Evolutionary conservation across 768 basidiomycete genomes (phyloP).

Genomic region (Termitomyces bulborhizus): DNA sequence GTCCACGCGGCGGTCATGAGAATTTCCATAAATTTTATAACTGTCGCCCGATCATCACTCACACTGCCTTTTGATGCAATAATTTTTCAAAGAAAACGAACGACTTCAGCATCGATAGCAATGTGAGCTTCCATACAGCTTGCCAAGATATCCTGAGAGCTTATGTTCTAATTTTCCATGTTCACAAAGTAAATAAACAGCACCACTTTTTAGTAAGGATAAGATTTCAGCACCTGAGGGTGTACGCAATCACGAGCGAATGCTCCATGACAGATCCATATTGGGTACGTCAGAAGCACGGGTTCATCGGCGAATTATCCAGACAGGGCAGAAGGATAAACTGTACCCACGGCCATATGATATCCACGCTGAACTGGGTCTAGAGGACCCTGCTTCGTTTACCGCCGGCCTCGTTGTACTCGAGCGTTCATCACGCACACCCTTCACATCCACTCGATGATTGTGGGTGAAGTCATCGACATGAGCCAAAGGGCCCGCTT

Average conservation of each 20-base stretch:
- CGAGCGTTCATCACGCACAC: not conserved
- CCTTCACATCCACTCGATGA: not conserved
- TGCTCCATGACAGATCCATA: not conserved
- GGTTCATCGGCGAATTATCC: not conserved
- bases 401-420: not conserved
- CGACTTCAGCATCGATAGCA: not conserved
- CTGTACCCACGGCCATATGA: not conserved
- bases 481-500: not conserved
- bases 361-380: not conserved
- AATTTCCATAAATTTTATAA: not conserved
- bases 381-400: not conserved
- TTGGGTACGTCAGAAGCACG: not conserved
- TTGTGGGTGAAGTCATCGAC: not conserved
- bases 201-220: not conserved
- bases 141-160: not conserved
- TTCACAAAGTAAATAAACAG: not conserved
- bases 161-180: not conserved
- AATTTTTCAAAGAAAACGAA: not conserved
- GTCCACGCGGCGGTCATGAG: conserved; percentile 1
- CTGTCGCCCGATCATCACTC: no score
- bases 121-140: not conserved
- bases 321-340: not conserved
- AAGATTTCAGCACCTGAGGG: not conserved
- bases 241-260: not conserved
- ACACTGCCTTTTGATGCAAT: not conserved